Base-by-base conservation (phyloP, 1,284 basidiomycete species). In the Cerioporus squamosus region DNA sequence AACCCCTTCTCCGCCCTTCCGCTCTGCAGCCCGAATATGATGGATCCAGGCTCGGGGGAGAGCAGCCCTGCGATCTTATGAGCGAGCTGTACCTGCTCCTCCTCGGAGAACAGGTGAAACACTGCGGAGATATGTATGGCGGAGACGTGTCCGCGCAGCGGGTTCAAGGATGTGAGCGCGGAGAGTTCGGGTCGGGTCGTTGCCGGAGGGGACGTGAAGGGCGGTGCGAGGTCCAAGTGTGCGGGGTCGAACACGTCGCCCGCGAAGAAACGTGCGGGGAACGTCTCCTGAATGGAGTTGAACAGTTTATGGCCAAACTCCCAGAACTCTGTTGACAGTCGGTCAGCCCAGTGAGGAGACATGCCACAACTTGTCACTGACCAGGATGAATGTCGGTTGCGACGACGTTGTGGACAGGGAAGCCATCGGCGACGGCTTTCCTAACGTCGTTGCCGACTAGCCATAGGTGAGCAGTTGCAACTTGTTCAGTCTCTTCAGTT, bases 101-200 rank as follows among this genome's bases (percentile, higher is more conserved):
- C 74, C 62, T 80, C 73, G 40, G 70, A 59, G 67, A 82, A 83
- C 10, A 82, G 72, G 62, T 82, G 81, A 66, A 83, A 82, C 62
- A 82, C 75, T 0, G 76, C 69, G 8, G 77, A 77, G 6, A 76
- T 72, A 62, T 81, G 77, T 38, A 82, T 78, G 7, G 73, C 77
- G 7, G 78, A 75, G 38, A 79, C 64, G 59, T 76, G 73, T 6
- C 78, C 76, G 39, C 74, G 75, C 3, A 82, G 72, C 3, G 75
- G 74, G 22, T 69, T 79, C 23, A 82, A 70, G 8, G 70, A 72
- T 1, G 65, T 74, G 22, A 81, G 60, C 6, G 64, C 57, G n/a
- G 62, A 58, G 8, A 80, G 69, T 36, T 70, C 61, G 8, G 77
- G 77, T 2, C 63, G 60, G 1, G 70, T 63, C 0, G 62, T 65